phyloP scores from a whole-genome alignment of 2,329 filamentous ascomycete species.

The Penicillium nordicum region DNA sequence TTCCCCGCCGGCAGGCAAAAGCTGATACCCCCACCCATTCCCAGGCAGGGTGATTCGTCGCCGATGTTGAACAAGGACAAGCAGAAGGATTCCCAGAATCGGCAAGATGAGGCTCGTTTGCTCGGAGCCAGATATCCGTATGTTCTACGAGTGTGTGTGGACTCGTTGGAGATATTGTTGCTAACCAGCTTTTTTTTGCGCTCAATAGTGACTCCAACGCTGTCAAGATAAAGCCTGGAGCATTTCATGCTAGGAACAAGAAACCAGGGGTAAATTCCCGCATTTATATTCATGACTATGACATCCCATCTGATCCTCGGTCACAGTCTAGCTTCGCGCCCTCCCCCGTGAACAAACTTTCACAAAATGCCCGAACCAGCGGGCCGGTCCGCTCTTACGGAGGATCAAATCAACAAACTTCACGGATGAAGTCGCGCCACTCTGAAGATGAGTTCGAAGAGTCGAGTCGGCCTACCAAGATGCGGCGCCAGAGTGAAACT shows the following conservation, averaged over 20 bases:
- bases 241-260: conserved; percentile 19
- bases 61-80: conserved; percentile 18
- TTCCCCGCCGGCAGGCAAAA: conserved; percentile 5
- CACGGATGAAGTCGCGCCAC: not conserved
- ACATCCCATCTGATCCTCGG: not conserved
- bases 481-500: conserved; percentile 24
- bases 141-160: not conserved
- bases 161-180: not conserved
- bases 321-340: conserved; percentile 17
- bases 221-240: conserved; percentile 30
- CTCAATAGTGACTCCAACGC: conserved; percentile 20
- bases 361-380: conserved; percentile 27
- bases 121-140: conserved; percentile 17
- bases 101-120: conserved; percentile 22
- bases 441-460: conserved; percentile 17
- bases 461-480: conserved; percentile 27
- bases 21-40: conserved; percentile 7
- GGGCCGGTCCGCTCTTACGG: conserved; percentile 32
- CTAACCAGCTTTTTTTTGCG: not conserved
- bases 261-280: conserved; percentile 19
- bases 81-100: conserved; percentile 8
- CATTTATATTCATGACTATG: not conserved
- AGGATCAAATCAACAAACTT: conserved; percentile 9
- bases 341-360: conserved; percentile 27
- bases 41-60: conserved; percentile 12